Evolutionary conservation across 2,329 filamentous ascomycete species (phyloP), one percentile per base, ranked within the genome.

Genomic region (Emergomyces africanus): DNA sequence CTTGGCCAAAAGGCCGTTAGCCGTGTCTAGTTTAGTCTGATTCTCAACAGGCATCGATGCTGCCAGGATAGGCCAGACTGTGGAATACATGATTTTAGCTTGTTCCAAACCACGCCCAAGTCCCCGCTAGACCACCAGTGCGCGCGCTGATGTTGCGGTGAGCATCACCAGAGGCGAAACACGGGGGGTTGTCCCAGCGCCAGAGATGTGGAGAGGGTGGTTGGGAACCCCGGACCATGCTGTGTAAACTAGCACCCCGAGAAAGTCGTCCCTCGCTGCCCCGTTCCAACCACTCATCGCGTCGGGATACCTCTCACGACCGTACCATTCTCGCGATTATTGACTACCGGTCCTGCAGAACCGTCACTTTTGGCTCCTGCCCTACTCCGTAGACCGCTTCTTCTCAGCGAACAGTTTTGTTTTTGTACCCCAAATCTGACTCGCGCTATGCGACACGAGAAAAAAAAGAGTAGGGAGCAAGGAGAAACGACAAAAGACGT

Each of bases 231-330:
- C 44, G 9, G n/a, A 6, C 30, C 20, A 33, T 30, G n/a, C n/a
- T n/a, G n/a, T n/a, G n/a, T n/a, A n/a, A n/a, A n/a, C n/a, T n/a
- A n/a, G n/a, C n/a, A n/a, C n/a, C n/a, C n/a, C n/a, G n/a, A n/a
- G n/a, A n/a, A n/a, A n/a, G n/a, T n/a, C n/a, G 48, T 30, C 15
- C 57, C n/a, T 42, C 25, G 9, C 42, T 10, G 15, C n/a, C 15
- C 51, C 12, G 10, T 41, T 57, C 44, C 59, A 54, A 44, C 61
- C 61, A 62, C 42, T 62, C 58, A 63, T 62, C 61, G 60, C 61
- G 61, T 63, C 60, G 57, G 50, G 49, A 54, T 23, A 23, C 42
- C 25, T 49, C 57, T 60, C 58, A 60, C 61, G 61, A 53, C 60
- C 60, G 60, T 44, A 56, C 44, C 42, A 23, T 23, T 59, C 60